Evolutionary conservation across 805 yeast species (phyloP).

Genomic region (Saccharomycopsis babjevae): DNA sequence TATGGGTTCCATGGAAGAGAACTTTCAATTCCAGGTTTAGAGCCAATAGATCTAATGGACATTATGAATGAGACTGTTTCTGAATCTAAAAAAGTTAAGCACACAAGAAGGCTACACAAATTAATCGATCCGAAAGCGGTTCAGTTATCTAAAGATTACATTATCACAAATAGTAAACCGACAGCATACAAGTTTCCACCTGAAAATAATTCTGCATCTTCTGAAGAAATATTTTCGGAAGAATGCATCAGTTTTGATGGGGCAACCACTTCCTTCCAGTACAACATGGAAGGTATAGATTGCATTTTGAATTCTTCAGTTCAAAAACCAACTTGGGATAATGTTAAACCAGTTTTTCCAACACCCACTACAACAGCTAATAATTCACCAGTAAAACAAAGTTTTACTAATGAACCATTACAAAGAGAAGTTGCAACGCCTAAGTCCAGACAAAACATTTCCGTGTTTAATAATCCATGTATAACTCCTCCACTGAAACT

Average conservation of each 20-base stretch:
- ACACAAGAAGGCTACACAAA: conserved; percentile 2
- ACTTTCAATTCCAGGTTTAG: conserved; percentile 46
- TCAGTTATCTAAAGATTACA: conserved; percentile 31
- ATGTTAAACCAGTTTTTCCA: neutral
- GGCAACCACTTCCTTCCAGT: neutral
- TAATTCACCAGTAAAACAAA: conserved; percentile 12
- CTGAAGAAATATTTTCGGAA: neutral
- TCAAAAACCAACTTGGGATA: neutral
- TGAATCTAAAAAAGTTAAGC: conserved; percentile 21
- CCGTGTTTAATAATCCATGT: neutral
- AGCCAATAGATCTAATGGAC: conserved; percentile 13
- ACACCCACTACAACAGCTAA: conserved; percentile 10
- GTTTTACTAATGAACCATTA: neutral
- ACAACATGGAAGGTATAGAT: neutral
- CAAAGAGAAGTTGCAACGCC: conserved; percentile 1
- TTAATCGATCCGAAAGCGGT: conserved; percentile 19
- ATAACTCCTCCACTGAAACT: conserved; percentile 15
- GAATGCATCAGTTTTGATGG: conserved; percentile 2
- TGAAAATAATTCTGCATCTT: conserved; percentile 7
- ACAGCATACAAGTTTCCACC: conserved; percentile 51
- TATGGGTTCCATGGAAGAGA: conserved; percentile 67
- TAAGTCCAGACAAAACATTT: neutral
- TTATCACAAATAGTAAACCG: conserved; percentile 37
- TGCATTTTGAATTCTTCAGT: neutral
- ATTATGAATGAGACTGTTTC: neutral